Base-by-base conservation (phyloP, 495 filamentous ascomycete species). In the Aspergillus sclerotioniger region DNA sequence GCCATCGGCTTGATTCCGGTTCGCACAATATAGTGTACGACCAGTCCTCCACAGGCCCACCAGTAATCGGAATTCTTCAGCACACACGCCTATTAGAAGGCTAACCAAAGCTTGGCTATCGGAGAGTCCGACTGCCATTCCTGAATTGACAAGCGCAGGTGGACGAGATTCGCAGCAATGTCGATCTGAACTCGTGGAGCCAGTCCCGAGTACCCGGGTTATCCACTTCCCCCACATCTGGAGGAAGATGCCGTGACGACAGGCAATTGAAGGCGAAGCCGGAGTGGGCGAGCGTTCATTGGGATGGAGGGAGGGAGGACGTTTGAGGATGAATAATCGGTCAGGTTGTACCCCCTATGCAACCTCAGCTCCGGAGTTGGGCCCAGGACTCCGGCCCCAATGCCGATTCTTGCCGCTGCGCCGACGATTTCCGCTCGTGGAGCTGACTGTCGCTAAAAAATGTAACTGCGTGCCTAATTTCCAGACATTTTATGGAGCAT, bases 371-470 rank as follows among this genome's bases (percentile, higher is more conserved):
- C 9, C 37, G 37, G 37, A 41, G 37, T 41, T 2, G 37, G 13
- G 13, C 6, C 6, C 13, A n/a, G 37, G 13, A 6, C 37, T 41
- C 37, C 25, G 28, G 47, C 12, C 20, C 13, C 25, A 50, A 50
- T 50, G 25, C 47, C 47, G 47, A 16, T n/a, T 21, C 47, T 50
- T 50, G 47, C 47, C 44, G 44, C 44, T 17, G 44, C 44, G 44
- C 44, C 47, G 47, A 50, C 47, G 47, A 7, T 50, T 50, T 6
- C 47, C 47, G 47, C 47, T 16, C 47, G 15, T 41, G 37, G 37
- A 41, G 37, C 37, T 41, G 37, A 41, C 10, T 15, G 13, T 41
- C 8, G 37, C n/a, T 41, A 13, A n/a, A 41, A 4, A 15, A 12
- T 41, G 10, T 13, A n/a, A 6, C 37, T 15, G 37, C 13, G 37